Base-by-base conservation (phyloP, 2,329 filamentous ascomycete species). In the Botrytis hyacinthi region DNA sequence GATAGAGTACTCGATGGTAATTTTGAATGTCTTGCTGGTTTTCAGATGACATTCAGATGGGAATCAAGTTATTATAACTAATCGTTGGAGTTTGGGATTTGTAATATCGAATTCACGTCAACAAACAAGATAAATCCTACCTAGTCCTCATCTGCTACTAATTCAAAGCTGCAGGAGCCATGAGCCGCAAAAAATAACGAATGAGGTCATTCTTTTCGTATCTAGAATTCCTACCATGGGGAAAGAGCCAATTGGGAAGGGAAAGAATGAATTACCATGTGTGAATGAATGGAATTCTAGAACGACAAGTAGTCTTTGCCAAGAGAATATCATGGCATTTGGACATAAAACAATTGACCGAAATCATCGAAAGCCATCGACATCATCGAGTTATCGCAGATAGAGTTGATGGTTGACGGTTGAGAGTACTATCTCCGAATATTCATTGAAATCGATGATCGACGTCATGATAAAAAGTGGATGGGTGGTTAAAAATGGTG, bases 381-480 rank as follows among this genome's bases (percentile, higher is more conserved):
- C n/a, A 54, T 51, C 32, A 67, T 40, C 14, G 63, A 51, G 32
- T 29, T 29, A 46, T 65, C 40, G 62, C 62, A 32, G 37, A 63
- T 63, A 44, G n/a, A 22, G n/a, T 35, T 35, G 59, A 61, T 44
- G 40, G 61, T 20, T 22, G 35, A 40, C 6, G 46, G 29, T 54
- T 37, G 65, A 35, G 22, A 40, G 32, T 22, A 29, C 2, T 29
- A 54, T 29, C 46, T 40, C 65, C 35, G 65, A 68, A 68, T 12
- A 29, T 22, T 18, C 1, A 7, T 22, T 42, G 26, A n/a, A 54
- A 68, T 68, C 16, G 46, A 54, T 7, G 22, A 54, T 54, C 48
- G 46, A 68, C 46, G 65, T 68, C 46, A 57, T 68, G 48, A 57
- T 54, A 29, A 68, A 67, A 68, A 42, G 46, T 68, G 65, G 65